Conservation (phyloP, 2,329 filamentous ascomycete species). For the Fusarium sp. region DNA sequence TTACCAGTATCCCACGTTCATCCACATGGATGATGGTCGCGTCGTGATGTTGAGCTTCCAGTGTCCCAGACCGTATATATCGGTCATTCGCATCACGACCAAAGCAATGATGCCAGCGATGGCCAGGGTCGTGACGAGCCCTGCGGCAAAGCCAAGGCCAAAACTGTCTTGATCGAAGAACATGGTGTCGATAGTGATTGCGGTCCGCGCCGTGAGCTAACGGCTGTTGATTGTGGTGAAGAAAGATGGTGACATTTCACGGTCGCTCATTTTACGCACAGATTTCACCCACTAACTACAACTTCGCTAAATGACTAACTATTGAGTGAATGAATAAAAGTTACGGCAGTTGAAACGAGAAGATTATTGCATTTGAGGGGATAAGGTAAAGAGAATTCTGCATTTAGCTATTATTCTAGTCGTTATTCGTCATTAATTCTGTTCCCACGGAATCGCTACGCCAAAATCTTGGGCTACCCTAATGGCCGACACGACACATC, state of each 20-base stretch:
- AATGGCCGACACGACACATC: conserved; percentile 67
- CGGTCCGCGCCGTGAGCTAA: background rate
- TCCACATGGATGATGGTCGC: conserved; percentile 64
- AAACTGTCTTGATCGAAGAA: conserved; percentile 31
- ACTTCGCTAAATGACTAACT: conserved; percentile 8
- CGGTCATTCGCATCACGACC: conserved; percentile 38
- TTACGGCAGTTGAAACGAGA: background rate
- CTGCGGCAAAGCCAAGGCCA: conserved; percentile 41
- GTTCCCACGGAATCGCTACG: conserved; percentile 52
- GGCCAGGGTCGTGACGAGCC: conserved; percentile 31
- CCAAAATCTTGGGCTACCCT: conserved; percentile 61
- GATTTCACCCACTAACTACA: background rate
- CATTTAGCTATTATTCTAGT: background rate
- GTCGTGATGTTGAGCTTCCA: conserved; percentile 61
- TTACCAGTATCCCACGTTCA: conserved; percentile 70
- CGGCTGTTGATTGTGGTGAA: background rate
- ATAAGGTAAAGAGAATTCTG: background rate
- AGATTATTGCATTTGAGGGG: background rate
- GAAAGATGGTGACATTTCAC: background rate
- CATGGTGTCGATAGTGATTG: background rate
- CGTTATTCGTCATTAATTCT: conserved; percentile 14
- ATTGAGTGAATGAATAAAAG: background rate
- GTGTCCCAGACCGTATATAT: conserved; percentile 61
- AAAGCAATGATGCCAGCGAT: conserved; percentile 25
- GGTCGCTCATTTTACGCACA: background rate